Evolutionary conservation across 257 asterid species (phyloP).

Genomic region (Voacanga thouarsii): DNA sequence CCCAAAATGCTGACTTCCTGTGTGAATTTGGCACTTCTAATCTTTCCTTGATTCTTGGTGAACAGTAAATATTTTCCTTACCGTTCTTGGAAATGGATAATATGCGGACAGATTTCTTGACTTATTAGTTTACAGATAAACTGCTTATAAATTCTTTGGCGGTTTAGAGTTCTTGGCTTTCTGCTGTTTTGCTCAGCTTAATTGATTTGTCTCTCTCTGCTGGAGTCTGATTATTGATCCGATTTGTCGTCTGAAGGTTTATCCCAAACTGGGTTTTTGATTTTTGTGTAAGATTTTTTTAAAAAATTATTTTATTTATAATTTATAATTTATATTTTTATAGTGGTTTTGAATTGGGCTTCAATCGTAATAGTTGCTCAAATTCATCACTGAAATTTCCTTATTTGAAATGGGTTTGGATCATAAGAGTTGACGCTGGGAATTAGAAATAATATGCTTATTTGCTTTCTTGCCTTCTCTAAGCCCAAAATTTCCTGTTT

Average conservation of each 20-base stretch:
- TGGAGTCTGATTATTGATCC: neutral
- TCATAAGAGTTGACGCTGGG: neutral
- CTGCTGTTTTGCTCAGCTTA: neutral
- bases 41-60: constrained; percentile 3
- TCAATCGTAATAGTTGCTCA: neutral
- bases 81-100: neutral
- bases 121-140: constrained; percentile 1
- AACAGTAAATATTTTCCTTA: neutral
- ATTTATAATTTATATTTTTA: too few species aligned
- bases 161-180: neutral
- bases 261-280: neutral
- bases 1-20: neutral
- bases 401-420: neutral
- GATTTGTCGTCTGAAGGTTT: constrained; percentile 4
- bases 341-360: neutral
- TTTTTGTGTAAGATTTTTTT: neutral
- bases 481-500: neutral
- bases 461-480: neutral
- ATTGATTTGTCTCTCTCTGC: neutral
- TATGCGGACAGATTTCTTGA: neutral
- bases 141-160: constrained; percentile 3
- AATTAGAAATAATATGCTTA: neutral
- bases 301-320: too few species aligned
- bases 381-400: neutral
- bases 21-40: neutral